Base-by-base conservation (phyloP, 2,329 filamentous ascomycete genomes). In the Pseudocercospora fuligena region DNA sequence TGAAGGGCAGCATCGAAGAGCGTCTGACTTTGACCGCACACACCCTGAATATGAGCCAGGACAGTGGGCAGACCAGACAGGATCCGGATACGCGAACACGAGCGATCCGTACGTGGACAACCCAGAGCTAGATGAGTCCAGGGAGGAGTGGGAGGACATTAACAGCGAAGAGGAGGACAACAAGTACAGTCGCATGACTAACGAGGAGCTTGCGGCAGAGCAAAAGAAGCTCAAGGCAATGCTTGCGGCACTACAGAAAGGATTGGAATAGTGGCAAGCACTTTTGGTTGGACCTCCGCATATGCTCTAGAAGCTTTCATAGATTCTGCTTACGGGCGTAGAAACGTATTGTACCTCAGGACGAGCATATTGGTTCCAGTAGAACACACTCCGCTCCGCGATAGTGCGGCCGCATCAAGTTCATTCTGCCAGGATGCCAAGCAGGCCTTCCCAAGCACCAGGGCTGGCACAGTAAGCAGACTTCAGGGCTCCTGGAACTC, bases 1-100 rank as follows among this genome's bases (percentile, higher is more conserved):
- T 7, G 62, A 64, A 46, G 46, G 33, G 9, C 33, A 64, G 11
- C 56, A 64, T 29, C 62, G 62, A 8, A 60, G 40, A 40, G 40
- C 12, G 16, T 19, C 11, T 33, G 16, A 21, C 8, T 64, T 60
- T 29, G 43, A 54, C 19, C 62, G 62, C 21, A 29, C 47, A 14
- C 19, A 29, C 1, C 11, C 19, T 21, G n/a, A 27, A 8, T 63
- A 63, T 16, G 5, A 25, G 31, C 49, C 61, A 8, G 61, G 61
- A 11, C 19, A 27, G 19, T 63, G 61, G 61, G 61, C 61, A 31
- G 49, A 56, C 19, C 27, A 40, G 23, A 43, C 49, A 3, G 61
- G 53, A 29, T 29, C 43, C 25, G 61, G 61, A n/a, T 47, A 46
- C 4, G 16, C 40, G 19, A 60, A 60, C 14, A 60, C 57, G 33